phyloP scores from a whole-genome alignment of 2,329 filamentous ascomycete genomes.

The Xylariaceae sp. region DNA sequence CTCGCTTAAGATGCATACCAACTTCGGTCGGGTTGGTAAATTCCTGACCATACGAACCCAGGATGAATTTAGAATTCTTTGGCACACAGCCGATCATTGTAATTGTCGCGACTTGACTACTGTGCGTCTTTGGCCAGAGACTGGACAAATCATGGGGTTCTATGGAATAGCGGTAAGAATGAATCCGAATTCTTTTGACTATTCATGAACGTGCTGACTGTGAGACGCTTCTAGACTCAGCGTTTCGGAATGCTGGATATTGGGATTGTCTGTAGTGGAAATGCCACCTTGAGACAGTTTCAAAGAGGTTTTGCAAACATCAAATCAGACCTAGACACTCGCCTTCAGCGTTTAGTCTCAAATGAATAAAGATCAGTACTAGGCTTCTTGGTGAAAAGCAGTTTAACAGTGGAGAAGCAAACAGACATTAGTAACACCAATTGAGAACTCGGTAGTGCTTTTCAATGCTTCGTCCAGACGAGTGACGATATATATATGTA shows the following conservation, averaged over 20 bases:
- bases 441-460: no score
- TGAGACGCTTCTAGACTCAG: neutral
- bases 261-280: constrained; percentile 1
- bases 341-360: no score
- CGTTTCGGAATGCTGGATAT: neutral
- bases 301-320: no score
- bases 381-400: no score
- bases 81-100: no score
- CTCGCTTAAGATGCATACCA: constrained; percentile 3
- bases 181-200: neutral
- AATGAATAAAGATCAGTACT: no score
- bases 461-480: no score
- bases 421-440: no score
- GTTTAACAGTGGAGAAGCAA: no score
- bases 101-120: neutral
- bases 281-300: constrained; percentile 1
- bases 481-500: no score
- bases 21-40: neutral
- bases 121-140: constrained; percentile 1
- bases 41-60: neutral
- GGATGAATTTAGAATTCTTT: no score
- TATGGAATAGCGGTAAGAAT: constrained; percentile 2
- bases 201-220: neutral
- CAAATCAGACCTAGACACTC: no score
- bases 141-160: constrained; percentile 3